phyloP scores from a whole-genome alignment of 352 stramenopile genomes.

The Phytophthora ramorum region DNA sequence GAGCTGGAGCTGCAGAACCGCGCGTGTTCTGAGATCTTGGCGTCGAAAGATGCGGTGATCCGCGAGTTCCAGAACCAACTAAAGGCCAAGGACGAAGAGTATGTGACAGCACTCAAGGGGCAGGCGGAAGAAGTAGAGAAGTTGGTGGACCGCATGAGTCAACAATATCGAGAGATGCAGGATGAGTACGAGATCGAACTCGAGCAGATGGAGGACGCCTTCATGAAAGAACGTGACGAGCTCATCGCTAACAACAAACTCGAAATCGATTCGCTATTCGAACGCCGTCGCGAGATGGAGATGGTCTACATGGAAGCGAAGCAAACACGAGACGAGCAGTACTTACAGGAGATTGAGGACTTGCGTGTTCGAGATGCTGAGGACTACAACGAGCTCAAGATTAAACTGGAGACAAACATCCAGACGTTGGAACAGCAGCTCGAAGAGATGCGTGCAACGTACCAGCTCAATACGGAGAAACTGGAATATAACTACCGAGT shows the following conservation, averaged over 20 bases:
- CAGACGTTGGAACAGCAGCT: conserved; percentile 96
- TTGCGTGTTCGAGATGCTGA: conserved; percentile 92
- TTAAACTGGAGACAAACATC: conserved; percentile 97
- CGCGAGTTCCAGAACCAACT: conserved; percentile 92
- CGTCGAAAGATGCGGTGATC: conserved; percentile 91
- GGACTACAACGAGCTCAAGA: conserved; percentile 96
- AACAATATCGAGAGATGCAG: conserved; percentile 94
- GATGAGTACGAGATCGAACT: conserved; percentile 95
- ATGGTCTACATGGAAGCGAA: conserved; percentile 94
- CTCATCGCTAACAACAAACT: conserved; percentile 90
- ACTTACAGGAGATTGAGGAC: conserved; percentile 92
- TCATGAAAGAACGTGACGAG: conserved; percentile 92
- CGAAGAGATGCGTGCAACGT: conserved; percentile 95
- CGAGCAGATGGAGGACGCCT: conserved; percentile 94
- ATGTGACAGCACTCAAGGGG: conserved; percentile 92
- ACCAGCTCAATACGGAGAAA: conserved; percentile 97
- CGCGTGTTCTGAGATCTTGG: conserved; percentile 91
- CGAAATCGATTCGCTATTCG: conserved; percentile 94
- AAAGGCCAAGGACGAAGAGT: conserved; percentile 95
- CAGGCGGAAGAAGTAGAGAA: conserved; percentile 92
- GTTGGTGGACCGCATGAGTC: conserved; percentile 88
- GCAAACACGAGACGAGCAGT: conserved; percentile 90
- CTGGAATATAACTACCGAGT: conserved; percentile 97
- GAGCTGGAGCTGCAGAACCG: conserved; percentile 91
- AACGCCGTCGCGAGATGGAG: conserved; percentile 93